Percentiles rank a stretch among this genome's conserved stretches.
phyloP scores from a whole-genome alignment of 805 yeast species.

The Naumovozyma castellii region DNA sequence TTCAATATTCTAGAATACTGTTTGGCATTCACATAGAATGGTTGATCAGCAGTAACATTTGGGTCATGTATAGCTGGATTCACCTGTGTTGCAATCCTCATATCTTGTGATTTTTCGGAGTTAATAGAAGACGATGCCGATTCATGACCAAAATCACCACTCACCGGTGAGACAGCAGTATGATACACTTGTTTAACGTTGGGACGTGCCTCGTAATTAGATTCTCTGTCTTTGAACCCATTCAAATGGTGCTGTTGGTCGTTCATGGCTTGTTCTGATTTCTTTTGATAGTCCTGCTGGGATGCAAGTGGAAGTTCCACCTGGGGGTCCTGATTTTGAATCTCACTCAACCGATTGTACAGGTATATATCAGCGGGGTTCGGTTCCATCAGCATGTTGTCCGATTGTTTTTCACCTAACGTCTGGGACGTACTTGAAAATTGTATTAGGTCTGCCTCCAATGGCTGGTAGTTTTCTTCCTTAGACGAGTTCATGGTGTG shows the following conservation, averaged over 20 bases:
- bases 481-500: background rate
- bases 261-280: background rate
- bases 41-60: constrained; percentile 49
- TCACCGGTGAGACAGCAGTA: background rate
- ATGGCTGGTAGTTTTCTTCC: constrained; percentile 12
- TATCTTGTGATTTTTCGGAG: background rate
- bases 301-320: background rate
- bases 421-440: background rate
- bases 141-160: background rate
- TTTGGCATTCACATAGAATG: constrained; percentile 94
- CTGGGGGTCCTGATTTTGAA: constrained; percentile 2
- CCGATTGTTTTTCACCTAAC: background rate
- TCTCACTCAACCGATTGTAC: constrained; percentile 4
- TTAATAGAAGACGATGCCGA: background rate
- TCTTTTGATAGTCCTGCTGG: background rate
- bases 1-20: constrained; percentile 92
- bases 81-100: background rate
- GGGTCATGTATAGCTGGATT: background rate
- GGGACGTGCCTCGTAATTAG: background rate
- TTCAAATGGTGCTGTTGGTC: background rate
- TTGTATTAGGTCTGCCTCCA: constrained; percentile 5
- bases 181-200: background rate
- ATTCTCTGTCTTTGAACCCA: background rate
- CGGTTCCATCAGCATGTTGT: background rate
- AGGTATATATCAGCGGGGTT: constrained; percentile 3